Evolutionary conservation across 2,329 filamentous ascomycete genomes (phyloP), one percentile per base, ranked within the genome.

Genomic region (Beauveria pseudobassiana): DNA sequence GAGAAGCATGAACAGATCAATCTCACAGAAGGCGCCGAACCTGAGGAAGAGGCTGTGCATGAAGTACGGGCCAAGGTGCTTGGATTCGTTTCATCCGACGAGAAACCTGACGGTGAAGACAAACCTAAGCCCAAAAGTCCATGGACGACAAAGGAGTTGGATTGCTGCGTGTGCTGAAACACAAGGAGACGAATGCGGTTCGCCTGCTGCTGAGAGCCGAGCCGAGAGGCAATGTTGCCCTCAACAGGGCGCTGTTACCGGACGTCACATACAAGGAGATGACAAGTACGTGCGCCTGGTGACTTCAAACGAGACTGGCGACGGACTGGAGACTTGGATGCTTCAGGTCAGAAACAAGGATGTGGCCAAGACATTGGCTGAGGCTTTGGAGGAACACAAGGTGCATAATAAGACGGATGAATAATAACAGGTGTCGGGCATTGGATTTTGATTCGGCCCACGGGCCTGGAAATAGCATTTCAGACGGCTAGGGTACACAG

Each of bases 201-300:
- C 85, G 91, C 46, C 76, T 95, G 51, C 75, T 96, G 22, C 76
- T 93, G 64, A 85, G 91, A 55, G 84, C 85, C n/a, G 88, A 92
- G 65, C 89, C 90, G 0, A 82, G 86, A 64, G 91, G 91, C 18
- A 83, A 88, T 45, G 78, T 93, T 52, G 82, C 88, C 3, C 76
- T 96, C 68, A 96, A 96, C 75, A 84, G 87, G 67, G 74, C 79
- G 22, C 73, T 93, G 54, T 74, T 90, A 40, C 76, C 84, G 2
- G 77, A 80, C n/a, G 74, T 86, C 58, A 78, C 78, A 5, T 93
- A 92, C 76, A 83, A 82, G 68, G 80, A 7, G 79, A 81, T 30
- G 77, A 78, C 12, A 89, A 87, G 73, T 86, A 83, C 63, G 76
- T 88, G 63, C 85, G 82, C 70, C 67, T 88, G 62, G 78, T 78